Conservation (phyloP, 345 rosid species). For the Dovyalis caffra region DNA sequence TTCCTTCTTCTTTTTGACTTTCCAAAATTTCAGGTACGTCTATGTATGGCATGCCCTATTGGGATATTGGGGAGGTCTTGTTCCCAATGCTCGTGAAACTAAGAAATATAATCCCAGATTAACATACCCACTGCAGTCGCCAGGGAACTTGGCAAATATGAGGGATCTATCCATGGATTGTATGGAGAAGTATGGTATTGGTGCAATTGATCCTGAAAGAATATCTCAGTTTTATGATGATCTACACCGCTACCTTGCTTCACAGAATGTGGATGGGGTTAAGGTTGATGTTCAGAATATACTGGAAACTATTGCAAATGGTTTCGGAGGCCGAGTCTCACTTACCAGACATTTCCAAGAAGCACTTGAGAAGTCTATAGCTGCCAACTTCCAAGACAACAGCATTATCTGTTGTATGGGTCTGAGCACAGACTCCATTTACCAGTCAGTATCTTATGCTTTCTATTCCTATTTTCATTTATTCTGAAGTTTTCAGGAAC, state of each 20-base stretch:
- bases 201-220: slow-evolving; percentile 42
- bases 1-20: slow-evolving; percentile 1
- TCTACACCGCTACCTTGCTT: slow-evolving; percentile 50
- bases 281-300: slow-evolving; percentile 65
- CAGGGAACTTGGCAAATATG: slow-evolving; percentile 43
- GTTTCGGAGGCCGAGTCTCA: slow-evolving; percentile 44
- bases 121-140: slow-evolving; percentile 41
- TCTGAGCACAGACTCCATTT: slow-evolving; percentile 54
- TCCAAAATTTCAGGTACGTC: slow-evolving; percentile 39
- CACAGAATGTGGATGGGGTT: slow-evolving; percentile 52
- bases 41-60: slow-evolving; percentile 57
- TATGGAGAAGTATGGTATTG: slow-evolving; percentile 55
- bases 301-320: slow-evolving; percentile 43
- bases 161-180: slow-evolving; percentile 47
- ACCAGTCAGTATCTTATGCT: slow-evolving; percentile 29
- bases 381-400: slow-evolving; percentile 46
- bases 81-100: slow-evolving; percentile 38
- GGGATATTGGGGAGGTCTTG: slow-evolving; percentile 71
- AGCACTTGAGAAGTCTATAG: slow-evolving; percentile 51
- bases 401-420: slow-evolving; percentile 63
- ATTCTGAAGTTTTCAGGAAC: background rate
- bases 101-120: slow-evolving; percentile 40
- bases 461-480: background rate
- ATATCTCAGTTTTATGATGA: slow-evolving; percentile 50
- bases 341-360: slow-evolving; percentile 48